Evolutionary conservation across 2,329 filamentous ascomycete species (phyloP).

Genomic region (Paramyrothecium sp.): DNA sequence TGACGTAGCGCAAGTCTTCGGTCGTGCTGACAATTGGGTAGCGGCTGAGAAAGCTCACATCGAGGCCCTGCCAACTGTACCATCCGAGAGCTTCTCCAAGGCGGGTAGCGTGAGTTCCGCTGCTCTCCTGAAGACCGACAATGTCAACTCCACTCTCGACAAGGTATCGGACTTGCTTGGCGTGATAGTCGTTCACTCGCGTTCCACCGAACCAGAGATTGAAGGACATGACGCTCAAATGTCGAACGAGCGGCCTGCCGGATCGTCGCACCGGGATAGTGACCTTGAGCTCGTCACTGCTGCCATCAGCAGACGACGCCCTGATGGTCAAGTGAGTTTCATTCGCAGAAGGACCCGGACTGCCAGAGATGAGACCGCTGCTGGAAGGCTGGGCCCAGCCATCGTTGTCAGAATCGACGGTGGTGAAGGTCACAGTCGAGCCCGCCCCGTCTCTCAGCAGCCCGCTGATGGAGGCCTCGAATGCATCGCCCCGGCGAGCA

Average conservation of each 20-base stretch:
- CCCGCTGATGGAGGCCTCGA: constrained; percentile 27
- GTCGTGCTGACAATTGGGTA: constrained; percentile 34
- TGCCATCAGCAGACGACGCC: constrained; percentile 18
- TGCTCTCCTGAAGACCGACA: constrained; percentile 35
- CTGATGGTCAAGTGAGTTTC: constrained; percentile 22
- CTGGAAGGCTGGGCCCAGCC: constrained; percentile 30
- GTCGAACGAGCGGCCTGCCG: constrained; percentile 25
- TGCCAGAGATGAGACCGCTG: constrained; percentile 34
- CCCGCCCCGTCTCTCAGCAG: constrained; percentile 25
- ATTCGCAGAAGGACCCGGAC: constrained; percentile 17
- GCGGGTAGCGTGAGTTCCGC: constrained; percentile 24
- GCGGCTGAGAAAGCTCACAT: constrained; percentile 33
- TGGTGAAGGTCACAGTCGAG: constrained; percentile 23
- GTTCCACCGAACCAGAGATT: constrained; percentile 40
- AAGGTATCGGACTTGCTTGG: constrained; percentile 37
- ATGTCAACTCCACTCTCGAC: constrained; percentile 28
- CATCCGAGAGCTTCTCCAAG: constrained; percentile 37
- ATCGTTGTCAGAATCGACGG: constrained; percentile 13
- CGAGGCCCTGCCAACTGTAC: constrained; percentile 31
- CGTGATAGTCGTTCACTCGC: constrained; percentile 31
- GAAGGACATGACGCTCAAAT: constrained; percentile 32
- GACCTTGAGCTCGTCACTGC: constrained; percentile 23
- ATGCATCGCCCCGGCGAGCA: constrained; percentile 30
- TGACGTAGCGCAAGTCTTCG: constrained; percentile 21
- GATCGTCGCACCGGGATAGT: constrained; percentile 27